phyloP scores from a whole-genome alignment of 805 yeast species.

The Cyberlindnera bimundalis region DNA sequence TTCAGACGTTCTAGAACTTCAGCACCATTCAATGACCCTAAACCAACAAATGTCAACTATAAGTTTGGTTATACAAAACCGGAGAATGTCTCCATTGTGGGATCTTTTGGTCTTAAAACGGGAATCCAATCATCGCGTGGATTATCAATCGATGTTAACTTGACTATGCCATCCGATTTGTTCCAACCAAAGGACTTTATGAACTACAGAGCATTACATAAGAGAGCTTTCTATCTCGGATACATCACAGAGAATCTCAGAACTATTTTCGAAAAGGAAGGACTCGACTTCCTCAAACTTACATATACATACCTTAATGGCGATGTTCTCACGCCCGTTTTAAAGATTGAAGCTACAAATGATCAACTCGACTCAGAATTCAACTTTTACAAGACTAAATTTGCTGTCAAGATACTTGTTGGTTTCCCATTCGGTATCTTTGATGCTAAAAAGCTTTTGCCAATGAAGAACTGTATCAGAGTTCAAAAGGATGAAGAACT shows the following conservation, averaged over 20 bases:
- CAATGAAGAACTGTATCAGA: slow-evolving; percentile 79
- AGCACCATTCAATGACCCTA: slow-evolving; percentile 89
- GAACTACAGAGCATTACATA: slow-evolving; percentile 86
- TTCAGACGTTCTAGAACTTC: slow-evolving; percentile 51
- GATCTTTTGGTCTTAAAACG: slow-evolving; percentile 86
- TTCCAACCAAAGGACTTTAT: slow-evolving; percentile 87
- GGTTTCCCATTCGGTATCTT: slow-evolving; percentile 72
- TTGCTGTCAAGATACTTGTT: slow-evolving; percentile 66
- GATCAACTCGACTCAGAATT: slow-evolving; percentile 41
- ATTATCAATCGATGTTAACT: slow-evolving; percentile 69
- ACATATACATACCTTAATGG: slow-evolving; percentile 72
- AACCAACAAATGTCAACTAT: slow-evolving; percentile 70
- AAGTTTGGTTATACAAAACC: slow-evolving; percentile 70
- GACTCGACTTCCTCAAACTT: slow-evolving; percentile 45
- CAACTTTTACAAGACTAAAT: slow-evolving; percentile 66
- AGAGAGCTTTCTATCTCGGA: slow-evolving; percentile 84
- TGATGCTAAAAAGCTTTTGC: slow-evolving; percentile 70
- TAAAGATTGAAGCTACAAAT: slow-evolving; percentile 57
- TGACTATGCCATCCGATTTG: slow-evolving; percentile 73
- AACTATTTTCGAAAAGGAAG: slow-evolving; percentile 47
- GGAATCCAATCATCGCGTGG: slow-evolving; percentile 64
- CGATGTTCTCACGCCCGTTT: slow-evolving; percentile 72
- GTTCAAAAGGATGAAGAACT: slow-evolving; percentile 39
- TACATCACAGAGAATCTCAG: slow-evolving; percentile 66
- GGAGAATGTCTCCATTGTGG: slow-evolving; percentile 71